Base-by-base conservation (phyloP, 805 yeast species). In the Cyberlindnera maclurae region DNA sequence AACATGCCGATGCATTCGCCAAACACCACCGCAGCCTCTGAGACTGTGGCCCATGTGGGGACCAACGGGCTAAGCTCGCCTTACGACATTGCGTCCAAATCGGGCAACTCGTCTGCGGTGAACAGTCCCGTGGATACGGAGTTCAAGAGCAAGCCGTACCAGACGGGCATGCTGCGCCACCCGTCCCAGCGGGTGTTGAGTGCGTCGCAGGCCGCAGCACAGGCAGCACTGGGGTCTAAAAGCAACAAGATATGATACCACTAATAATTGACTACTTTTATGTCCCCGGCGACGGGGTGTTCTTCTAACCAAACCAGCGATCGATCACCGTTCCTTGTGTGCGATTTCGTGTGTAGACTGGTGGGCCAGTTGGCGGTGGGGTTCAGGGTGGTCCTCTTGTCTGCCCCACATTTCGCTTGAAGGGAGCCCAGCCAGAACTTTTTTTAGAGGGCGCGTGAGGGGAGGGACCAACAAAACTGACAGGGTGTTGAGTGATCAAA, bases 21-120 rank as follows among this genome's bases (percentile, higher is more conserved):
- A 39, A 61, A 56, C 36, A 50, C 58, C 4, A 59, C 67, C 3
- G 71, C 74, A 2, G 50, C 60, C 15, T 64, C 73, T 1, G 66
- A 70, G 2, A 68, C 63, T 26, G 40, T 57, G 15, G 51, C 55
- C 1, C 56, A 58, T 3, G 47, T 53, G 11, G 55, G 54, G 5
- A 51, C 62, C 28, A 39, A 50, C 28, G 86, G 86, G 0, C 73
- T 81, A 54, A 71, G 80, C 0, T 79, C 87, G 6, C 87, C 88
- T 2, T 82, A 78, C 47, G 63, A 79, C 33, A 58, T 79, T 42
- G 82, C 85, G 0, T 73, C 83, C 0, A 70, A 67, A 44, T 51
- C 63, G 2, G 46, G 36, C 13, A 5, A 33, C 5, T 45, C 54
- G 1, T 36, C 51, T 5, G 28, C 39, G 5, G 24, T 37, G 12